Evolutionary conservation across 495 filamentous ascomycete species (phyloP).

Genomic region (Aspergillus hancockii): DNA sequence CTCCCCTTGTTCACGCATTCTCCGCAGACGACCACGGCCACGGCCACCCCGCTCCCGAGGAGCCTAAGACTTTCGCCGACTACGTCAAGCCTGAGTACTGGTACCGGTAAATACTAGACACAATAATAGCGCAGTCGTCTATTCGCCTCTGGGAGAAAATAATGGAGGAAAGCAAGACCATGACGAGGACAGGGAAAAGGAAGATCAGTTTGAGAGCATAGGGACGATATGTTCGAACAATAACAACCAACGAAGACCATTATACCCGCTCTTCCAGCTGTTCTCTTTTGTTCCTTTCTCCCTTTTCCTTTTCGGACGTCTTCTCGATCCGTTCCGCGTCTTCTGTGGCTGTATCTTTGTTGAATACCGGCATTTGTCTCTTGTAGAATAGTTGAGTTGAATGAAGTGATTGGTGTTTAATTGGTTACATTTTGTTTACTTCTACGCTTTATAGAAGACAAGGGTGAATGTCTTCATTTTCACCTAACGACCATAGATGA

Average conservation of each 20-base stretch:
- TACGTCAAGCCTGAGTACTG: conserved; percentile 90
- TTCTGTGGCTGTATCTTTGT: conserved; percentile 28
- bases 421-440: not conserved
- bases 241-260: not conserved
- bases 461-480: not conserved
- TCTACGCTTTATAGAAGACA: not conserved
- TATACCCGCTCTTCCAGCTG: not conserved
- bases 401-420: conserved; percentile 19
- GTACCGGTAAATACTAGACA: conserved; percentile 56
- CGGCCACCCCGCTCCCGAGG: conserved; percentile 60
- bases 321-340: conserved; percentile 17
- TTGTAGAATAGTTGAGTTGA: conserved; percentile 50
- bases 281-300: conserved; percentile 1
- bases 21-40: conserved; percentile 48
- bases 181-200: not conserved
- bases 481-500: not conserved
- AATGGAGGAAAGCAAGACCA: conserved; percentile 7
- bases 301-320: conserved; percentile 11
- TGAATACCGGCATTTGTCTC: conserved; percentile 25
- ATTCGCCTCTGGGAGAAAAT: conserved; percentile 8
- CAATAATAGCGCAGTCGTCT: conserved; percentile 20
- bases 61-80: conserved; percentile 92
- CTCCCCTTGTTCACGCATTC: conserved; percentile 8
- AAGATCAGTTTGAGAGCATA: conserved; percentile 1
- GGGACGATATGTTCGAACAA: conserved; percentile 1